Evolutionary conservation across 2,329 filamentous ascomycete species (phyloP).

Genomic region (Pseudocercospora crystallina): DNA sequence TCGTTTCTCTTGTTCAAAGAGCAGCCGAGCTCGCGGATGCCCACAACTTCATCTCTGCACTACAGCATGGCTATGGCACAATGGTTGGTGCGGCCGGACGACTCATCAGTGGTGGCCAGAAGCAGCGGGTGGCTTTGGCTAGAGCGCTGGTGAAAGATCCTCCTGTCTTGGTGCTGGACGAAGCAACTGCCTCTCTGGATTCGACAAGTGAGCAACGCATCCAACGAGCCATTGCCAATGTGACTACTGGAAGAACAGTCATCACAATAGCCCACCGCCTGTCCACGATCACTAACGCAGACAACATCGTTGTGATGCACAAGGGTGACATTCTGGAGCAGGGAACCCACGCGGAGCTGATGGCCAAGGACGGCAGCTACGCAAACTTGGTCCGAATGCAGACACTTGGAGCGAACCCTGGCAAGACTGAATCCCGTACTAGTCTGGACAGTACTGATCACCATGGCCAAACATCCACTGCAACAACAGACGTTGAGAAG

Average conservation of each 20-base stretch:
- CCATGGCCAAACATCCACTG: no score
- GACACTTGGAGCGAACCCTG: conserved; percentile 25
- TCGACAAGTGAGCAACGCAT: conserved; percentile 41
- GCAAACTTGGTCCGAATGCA: conserved; percentile 52
- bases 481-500: not conserved
- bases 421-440: not conserved
- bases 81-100: conserved; percentile 44
- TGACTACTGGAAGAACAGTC: conserved; percentile 37
- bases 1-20: conserved; percentile 49
- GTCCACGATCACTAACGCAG: conserved; percentile 41
- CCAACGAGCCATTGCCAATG: conserved; percentile 38
- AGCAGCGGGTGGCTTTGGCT: conserved; percentile 45
- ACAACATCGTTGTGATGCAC: conserved; percentile 52
- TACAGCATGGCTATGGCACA: conserved; percentile 50
- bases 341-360: conserved; percentile 50
- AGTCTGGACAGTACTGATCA: not conserved
- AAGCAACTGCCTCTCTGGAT: conserved; percentile 48
- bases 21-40: conserved; percentile 60
- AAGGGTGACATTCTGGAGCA: conserved; percentile 48
- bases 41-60: conserved; percentile 51
- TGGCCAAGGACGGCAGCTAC: conserved; percentile 40
- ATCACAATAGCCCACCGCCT: conserved; percentile 48
- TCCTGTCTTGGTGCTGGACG: conserved; percentile 56
- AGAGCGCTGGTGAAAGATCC: conserved; percentile 42
- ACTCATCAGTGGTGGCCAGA: conserved; percentile 41